These are phyloP conservation scores for Phellopilus nigrolimitatus DNA, from an alignment of 1,284 basidiomycete species.

Conservation along the genomic window DNA sequence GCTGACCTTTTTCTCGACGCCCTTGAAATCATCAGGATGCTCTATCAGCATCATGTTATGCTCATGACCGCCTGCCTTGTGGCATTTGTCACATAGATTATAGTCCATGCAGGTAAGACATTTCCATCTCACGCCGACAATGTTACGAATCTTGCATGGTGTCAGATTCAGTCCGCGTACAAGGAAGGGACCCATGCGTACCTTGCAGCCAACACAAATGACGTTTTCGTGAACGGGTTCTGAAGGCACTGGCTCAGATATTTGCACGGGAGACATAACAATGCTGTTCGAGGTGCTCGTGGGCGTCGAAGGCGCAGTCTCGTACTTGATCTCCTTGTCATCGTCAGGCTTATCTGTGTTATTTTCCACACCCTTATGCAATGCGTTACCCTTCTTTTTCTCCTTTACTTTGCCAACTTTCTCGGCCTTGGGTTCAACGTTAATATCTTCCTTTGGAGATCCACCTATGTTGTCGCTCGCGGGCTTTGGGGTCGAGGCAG, in stretches of 20 bases:
- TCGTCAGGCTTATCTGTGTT: background rate
- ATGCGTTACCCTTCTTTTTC: background rate
- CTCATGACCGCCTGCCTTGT: slow-evolving; percentile 21
- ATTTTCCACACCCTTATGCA: background rate
- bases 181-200: background rate
- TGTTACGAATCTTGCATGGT: background rate
- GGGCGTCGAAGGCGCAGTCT: background rate
- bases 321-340: background rate
- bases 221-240: slow-evolving; percentile 8
- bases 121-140: slow-evolving; percentile 20
- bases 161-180: too few species aligned
- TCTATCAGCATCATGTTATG: slow-evolving; percentile 22
- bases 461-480: too few species aligned
- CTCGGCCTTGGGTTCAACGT: background rate
- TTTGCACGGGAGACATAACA: background rate
- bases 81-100: slow-evolving; percentile 24
- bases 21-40: slow-evolving; percentile 18
- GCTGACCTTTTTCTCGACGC: slow-evolving; percentile 16
- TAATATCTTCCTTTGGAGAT: background rate
- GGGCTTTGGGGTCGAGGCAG: background rate
- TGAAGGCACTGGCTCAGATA: background rate
- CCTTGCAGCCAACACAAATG: slow-evolving; percentile 17
- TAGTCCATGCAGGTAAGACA: slow-evolving; percentile 21
- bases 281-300: background rate
- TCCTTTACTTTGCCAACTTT: background rate